A percentile compares a stretch with the other conserved stretches of the same genome.
These are phyloP conservation scores for Venturia effusa DNA, from an alignment of 2,329 filamentous ascomycete species.

Conservation along the genomic window DNA sequence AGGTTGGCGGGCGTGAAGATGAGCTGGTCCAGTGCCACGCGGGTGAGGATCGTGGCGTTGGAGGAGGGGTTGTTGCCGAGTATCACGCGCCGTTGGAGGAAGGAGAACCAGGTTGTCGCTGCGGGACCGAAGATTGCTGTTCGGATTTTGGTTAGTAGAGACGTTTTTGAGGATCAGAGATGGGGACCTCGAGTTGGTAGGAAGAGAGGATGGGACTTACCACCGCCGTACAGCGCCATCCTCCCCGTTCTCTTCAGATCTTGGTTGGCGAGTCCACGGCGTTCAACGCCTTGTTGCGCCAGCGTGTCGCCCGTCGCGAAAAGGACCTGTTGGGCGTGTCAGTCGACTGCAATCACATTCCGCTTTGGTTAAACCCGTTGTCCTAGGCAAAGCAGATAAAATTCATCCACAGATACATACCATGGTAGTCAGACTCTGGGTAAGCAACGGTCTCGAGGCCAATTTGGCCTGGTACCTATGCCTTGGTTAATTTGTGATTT, in stretches of 20 bases:
- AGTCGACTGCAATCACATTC: background rate
- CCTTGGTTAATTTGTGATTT: background rate
- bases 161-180: background rate
- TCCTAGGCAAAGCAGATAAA: no score
- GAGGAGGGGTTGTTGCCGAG: constrained; percentile 37
- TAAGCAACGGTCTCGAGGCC: constrained; percentile 60
- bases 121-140: constrained; percentile 74
- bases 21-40: constrained; percentile 68
- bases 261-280: constrained; percentile 65
- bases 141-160: background rate
- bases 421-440: constrained; percentile 80
- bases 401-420: constrained; percentile 27
- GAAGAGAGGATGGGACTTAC: constrained; percentile 35
- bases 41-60: constrained; percentile 32
- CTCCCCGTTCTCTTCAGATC: constrained; percentile 57
- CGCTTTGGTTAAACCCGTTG: no score
- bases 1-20: constrained; percentile 80
- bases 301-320: constrained; percentile 87
- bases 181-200: constrained; percentile 8
- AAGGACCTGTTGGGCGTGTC: constrained; percentile 40
- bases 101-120: constrained; percentile 75
- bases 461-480: constrained; percentile 11
- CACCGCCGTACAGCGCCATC: constrained; percentile 71
- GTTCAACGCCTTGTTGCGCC: constrained; percentile 85
- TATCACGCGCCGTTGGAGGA: constrained; percentile 61